Evolutionary conservation across 148 eudicot genomes (phyloP), one percentile per base, ranked within the genome.

Genomic region (Rhododendron kiyosumense): DNA sequence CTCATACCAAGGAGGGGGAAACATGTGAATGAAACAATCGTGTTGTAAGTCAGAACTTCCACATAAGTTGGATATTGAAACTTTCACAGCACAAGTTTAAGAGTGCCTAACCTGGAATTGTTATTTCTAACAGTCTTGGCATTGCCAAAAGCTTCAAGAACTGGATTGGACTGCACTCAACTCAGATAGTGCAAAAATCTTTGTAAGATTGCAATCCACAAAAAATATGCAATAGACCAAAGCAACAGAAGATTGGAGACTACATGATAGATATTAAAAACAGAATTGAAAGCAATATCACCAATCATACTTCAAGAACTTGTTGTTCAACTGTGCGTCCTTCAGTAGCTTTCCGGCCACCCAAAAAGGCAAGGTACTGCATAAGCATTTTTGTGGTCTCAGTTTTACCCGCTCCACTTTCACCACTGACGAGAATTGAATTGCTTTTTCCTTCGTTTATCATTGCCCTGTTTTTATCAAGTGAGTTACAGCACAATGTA

Each of bases 111-210:
- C 99, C 99, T 97, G 90, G 99, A 97, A 90, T 95, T 97, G 90
- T 97, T 97, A 88, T 97, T 97, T 91, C 99, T 92, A 85, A 97
- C 99, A 87, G 98, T 97, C 85, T 97, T 96, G 65, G 98, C 99
- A 94, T 97, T 97, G 76, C 99, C 99, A 90, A 97, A 97, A 81
- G 98, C 99, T 93, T 97, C 99, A 88, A 97, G 96, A 87, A 97
- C 99, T 73, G 99, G 99, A 92, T 97, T 97, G 76, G 99, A 97
- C 99, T 97, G 98, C 93, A 92, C 78, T 84, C 83, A 88, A 71
- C 88, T 78, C 41, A 85, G 54, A 57, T 30, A 26, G 69, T 34
- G 84, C 81, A 82, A 59, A 77, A 43, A 61, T 30, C 32, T 74
- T 36, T 6, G 30, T 88, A 80, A 80, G 79, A 63, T 17, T 67